Conservation (phyloP, 1,284 basidiomycete species). For the Ustilago nuda region DNA sequence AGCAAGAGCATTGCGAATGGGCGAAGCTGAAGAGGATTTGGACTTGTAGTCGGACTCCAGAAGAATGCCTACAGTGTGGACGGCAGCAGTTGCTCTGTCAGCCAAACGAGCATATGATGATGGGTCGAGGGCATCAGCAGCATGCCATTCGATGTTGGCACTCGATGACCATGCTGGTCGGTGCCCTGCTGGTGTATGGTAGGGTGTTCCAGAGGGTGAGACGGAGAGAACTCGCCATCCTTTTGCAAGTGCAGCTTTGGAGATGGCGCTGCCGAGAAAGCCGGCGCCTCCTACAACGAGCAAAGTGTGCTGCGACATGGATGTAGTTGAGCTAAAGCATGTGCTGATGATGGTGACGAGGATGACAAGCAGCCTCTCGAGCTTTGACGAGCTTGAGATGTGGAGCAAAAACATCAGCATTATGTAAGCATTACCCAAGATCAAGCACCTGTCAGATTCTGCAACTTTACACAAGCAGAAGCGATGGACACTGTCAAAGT, state of each 20-base stretch:
- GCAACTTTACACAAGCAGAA: slow-evolving; percentile 4
- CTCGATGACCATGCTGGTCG: slow-evolving; percentile 82
- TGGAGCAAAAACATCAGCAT: slow-evolving; percentile 14
- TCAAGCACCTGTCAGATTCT: background rate
- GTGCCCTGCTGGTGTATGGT: slow-evolving; percentile 87
- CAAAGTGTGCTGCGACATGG: slow-evolving; percentile 42
- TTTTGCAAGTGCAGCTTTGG: slow-evolving; percentile 82
- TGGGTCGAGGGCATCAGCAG: slow-evolving; percentile 77
- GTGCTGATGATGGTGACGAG: background rate
- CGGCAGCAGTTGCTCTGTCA: slow-evolving; percentile 78
- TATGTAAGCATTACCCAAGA: slow-evolving; percentile 10
- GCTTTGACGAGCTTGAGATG: no score
- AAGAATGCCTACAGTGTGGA: slow-evolving; percentile 94
- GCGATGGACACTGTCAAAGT: slow-evolving; percentile 3
- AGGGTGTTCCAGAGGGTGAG: slow-evolving; percentile 87
- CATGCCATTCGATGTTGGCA: slow-evolving; percentile 57
- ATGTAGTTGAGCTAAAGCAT: background rate
- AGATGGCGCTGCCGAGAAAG: slow-evolving; percentile 93
- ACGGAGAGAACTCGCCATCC: slow-evolving; percentile 90
- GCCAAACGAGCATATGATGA: slow-evolving; percentile 79
- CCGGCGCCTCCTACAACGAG: slow-evolving; percentile 91
- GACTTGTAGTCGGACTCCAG: slow-evolving; percentile 85
- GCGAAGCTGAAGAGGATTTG: slow-evolving; percentile 26
- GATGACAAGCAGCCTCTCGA: background rate
- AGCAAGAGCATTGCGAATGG: slow-evolving; percentile 41